phyloP scores from a whole-genome alignment of 1,139 yeast species.

The Yamadazyma atlantica region DNA sequence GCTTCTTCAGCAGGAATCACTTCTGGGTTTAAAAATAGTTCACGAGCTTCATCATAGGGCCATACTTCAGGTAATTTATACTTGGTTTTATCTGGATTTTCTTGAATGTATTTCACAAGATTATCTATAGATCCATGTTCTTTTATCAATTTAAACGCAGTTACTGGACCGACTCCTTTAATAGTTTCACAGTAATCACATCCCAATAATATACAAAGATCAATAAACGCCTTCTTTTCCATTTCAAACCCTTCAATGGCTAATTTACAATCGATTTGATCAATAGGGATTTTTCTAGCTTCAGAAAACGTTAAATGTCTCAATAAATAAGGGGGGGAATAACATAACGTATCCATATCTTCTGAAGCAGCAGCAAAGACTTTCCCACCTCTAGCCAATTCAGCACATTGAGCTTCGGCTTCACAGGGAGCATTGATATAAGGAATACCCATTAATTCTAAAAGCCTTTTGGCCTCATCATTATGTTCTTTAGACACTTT shows the following conservation, averaged over 20 bases:
- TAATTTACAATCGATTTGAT: constrained; percentile 69
- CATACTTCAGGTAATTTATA: constrained; percentile 89
- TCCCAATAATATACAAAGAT: constrained; percentile 87
- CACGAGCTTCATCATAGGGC: constrained; percentile 90
- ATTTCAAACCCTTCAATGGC: constrained; percentile 78
- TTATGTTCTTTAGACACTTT: constrained; percentile 86
- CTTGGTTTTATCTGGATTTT: constrained; percentile 62
- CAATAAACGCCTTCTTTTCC: constrained; percentile 75
- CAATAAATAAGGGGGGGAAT: constrained; percentile 77
- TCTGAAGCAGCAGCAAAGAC: constrained; percentile 98
- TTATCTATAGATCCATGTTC: constrained; percentile 83
- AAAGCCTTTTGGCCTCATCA: constrained; percentile 83
- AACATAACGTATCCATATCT: constrained; percentile 97
- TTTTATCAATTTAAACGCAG: constrained; percentile 83
- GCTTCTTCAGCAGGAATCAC: constrained; percentile 61
- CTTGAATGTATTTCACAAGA: constrained; percentile 62
- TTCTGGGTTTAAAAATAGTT: constrained; percentile 79
- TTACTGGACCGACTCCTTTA: constrained; percentile 92
- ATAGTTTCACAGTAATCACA: constrained; percentile 97
- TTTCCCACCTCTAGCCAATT: constrained; percentile 79
- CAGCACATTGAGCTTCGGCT: constrained; percentile 99
- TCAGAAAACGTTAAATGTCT: constrained; percentile 94
- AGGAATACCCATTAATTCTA: constrained; percentile 92
- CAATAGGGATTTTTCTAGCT: constrained; percentile 88
- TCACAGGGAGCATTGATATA: constrained; percentile 93